Base-by-base conservation (phyloP, 495 filamentous ascomycete genomes). In the Letharia columbiana region DNA sequence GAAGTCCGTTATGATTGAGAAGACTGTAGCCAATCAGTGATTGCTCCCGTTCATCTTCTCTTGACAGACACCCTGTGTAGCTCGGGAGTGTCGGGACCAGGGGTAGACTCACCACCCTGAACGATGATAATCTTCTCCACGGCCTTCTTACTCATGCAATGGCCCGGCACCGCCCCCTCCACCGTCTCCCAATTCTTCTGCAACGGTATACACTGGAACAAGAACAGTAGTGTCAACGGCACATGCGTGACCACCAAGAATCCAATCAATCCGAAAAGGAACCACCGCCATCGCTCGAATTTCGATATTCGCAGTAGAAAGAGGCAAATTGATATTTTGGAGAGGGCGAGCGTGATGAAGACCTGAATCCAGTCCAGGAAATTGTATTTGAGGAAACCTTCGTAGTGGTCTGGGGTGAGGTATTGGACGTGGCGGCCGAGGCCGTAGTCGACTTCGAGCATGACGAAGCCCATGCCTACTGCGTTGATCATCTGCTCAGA, bases 321-420 rank as follows among this genome's bases (percentile, higher is more conserved):
- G 23, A 81, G 74, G 64, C 76, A 78, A 56, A 73, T 85, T 37
- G 83, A 84, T 61, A 77, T 78, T 57, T 83, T 82, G 71, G 77
- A 78, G 45, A 78, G 75, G 11, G 76, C 80, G 60, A 76, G 71
- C 13, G 65, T 72, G 60, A 79, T 64, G 60, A 72, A 71, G 28
- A 66, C 64, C 56, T 71, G 69, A 39, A 23, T 40, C 69, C 69
- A 71, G 61, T 71, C 69, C 1, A 69, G 57, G 57, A 64, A 71
- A 33, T 71, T 66, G 61, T 68, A 71, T 56, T 71, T 69, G 56
- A 68, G 69, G 61, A 69, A 69, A 31, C 57, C 64, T 13, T 56
- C 59, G 31, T 61, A 65, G 18, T 68, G 60, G 17, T 65, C 64
- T 4, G 23, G 5, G 10, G 68, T 42, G 1, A 68, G 59, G 28